These are phyloP conservation scores for Globisporangium uncinulatum DNA, from an alignment of 352 stramenopile species.

Conservation along the genomic window DNA sequence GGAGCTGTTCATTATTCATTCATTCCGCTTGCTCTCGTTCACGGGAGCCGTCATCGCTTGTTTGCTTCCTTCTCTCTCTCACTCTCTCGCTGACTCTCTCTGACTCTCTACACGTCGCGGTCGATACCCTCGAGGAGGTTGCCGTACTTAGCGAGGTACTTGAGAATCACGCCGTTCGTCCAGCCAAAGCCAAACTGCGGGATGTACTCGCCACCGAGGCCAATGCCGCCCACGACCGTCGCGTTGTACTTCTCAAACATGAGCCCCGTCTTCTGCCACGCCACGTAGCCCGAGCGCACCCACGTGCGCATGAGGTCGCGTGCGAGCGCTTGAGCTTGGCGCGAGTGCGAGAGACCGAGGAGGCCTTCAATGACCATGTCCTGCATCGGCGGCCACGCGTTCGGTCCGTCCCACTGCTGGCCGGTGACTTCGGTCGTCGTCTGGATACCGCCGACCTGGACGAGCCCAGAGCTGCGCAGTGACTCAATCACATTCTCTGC, in stretches of 20 bases:
- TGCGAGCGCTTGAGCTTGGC: conserved; percentile 43
- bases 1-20: too few relatives aligned
- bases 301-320: conserved; percentile 53
- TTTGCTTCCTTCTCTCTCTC: too few relatives aligned
- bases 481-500: conserved; percentile 39
- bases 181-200: conserved; percentile 51
- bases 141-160: conserved; percentile 35
- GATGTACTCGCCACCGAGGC: conserved; percentile 47
- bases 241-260: conserved; percentile 84
- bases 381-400: conserved; percentile 82
- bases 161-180: conserved; percentile 49
- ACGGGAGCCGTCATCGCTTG: too few relatives aligned
- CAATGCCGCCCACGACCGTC: conserved; percentile 21
- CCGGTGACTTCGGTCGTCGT: conserved; percentile 68
- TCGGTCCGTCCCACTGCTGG: conserved; percentile 85
- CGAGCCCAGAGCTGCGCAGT: conserved; percentile 47
- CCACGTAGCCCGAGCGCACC: conserved; percentile 48
- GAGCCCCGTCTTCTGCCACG: conserved; percentile 61
- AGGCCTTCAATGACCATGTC: conserved; percentile 80
- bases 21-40: too few relatives aligned
- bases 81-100: too few relatives aligned
- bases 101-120: neutral
- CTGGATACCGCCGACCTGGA: conserved; percentile 59
- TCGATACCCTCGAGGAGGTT: conserved; percentile 15
- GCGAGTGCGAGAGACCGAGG: conserved; percentile 32